Evolutionary conservation across 176 grass and related monocot genomes (phyloP), one percentile per base, ranked within the genome.

Genomic region (Rhynchospora tenuis): DNA sequence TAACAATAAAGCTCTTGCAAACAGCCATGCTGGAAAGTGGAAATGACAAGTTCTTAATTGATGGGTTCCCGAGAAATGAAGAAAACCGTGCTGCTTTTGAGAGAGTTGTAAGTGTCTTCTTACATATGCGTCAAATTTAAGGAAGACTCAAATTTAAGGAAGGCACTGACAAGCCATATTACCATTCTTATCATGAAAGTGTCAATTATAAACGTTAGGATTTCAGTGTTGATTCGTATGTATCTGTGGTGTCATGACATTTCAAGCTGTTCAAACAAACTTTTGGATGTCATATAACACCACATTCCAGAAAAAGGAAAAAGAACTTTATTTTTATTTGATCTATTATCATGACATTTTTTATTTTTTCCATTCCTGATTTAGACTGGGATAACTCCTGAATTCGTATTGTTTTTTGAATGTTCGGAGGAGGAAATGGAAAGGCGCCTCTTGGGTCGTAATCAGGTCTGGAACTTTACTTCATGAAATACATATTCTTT

Each of bases 341-440:
- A 4, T 4, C 33, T 38, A 31, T 38, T 73, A 6, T 67, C 27
- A 6, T 23, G 71, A 22, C 14, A 16, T 75, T 50, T 74, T 20
- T 5, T 13, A 12, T 31, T 75, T 73, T 9, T 84, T 51, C 11
- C 48, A 20, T 51, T 51, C 11, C 48, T 51, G 48, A 51, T 82
- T 60, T 80, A 97, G 94, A 97, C 94, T 81, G 93, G 93, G 83
- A 94, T 97, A 77, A 83, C 71, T 28, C 94, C 94, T 14, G 86
- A 84, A 68, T 92, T 94, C 68, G 86, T 97, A 46, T 76, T 97
- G 79, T 97, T 97, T 81, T 97, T 97, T 61, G 85, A 97, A 79
- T 97, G 95, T 81, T 89, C 92, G 5, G 95, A 95, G 84, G 89
- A 90, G 87, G 95, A 95, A 83, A 95, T 98, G 95, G 86, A 95